Base-by-base conservation (phyloP, 2,329 filamentous ascomycete genomes). In the Periglandula ipomoeae region DNA sequence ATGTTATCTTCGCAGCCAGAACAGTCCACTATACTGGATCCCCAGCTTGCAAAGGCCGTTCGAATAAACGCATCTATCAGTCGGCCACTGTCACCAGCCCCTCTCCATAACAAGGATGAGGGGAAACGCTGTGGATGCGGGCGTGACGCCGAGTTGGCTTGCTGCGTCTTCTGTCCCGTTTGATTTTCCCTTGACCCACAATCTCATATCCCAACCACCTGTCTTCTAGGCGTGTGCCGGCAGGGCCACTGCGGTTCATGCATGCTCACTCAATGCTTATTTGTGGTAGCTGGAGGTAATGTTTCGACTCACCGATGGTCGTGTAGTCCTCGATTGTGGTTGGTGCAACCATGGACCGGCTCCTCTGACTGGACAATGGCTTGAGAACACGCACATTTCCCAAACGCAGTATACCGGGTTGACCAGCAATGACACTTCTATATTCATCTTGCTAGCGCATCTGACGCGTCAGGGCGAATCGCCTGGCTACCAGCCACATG, bases 341-440 rank as follows among this genome's bases (percentile, higher is more conserved):
- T 40, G 41, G 34, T 38, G 19, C 37, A 39, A 15, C 23, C 13
- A 32, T n/a, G 22, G 26, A 24, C 30, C 32, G 17, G 13, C 20
- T 24, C 40, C n/a, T 37, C 44, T 48, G 32, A 52, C 48, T 52
- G 47, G 48, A 43, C 48, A 54, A 52, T 52, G 43, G 50, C 42
- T 45, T 34, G 43, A 40, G 19, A 38, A 27, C 24, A 41, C 19
- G 15, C 34, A n/a, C n/a, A n/a, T n/a, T n/a, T n/a, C n/a, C n/a
- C 15, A 20, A 32, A 17, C 24, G n/a, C 32, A 22, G 11, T 27
- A 44, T 30, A 26, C 23, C 26, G 11, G 3, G 17, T 44, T 10
- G 10, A 8, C 24, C 17, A n/a, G 17, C 24, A 32, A 24, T 26
- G 30, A n/a, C n/a, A 3, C 20, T n/a, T 38, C 44, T 13, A 17